Base-by-base conservation (phyloP, 2,329 filamentous ascomycete species). In the Penicillium sp. region DNA sequence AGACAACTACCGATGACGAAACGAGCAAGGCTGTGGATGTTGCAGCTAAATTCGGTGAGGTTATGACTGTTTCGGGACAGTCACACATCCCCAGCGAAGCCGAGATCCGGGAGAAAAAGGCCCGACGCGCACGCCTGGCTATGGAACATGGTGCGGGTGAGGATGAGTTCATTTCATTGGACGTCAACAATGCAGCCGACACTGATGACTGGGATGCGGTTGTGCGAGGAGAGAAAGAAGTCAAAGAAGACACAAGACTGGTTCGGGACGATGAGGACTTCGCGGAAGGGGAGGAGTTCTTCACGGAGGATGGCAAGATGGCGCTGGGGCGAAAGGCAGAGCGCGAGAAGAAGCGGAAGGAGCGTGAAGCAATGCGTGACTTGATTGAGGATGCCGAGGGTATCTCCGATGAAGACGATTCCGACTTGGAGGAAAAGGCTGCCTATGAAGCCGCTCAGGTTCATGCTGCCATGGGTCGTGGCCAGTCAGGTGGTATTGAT, bases 81-180 rank as follows among this genome's bases (percentile, higher is more conserved):
- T 71, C 75, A 32, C 65, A 78, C 6, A 91, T 97, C 60, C 86
- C 93, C 3, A 91, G 88, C 2, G 88, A 92, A 58, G 84, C 88
- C 2, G 90, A 97, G 68, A 96, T 97, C 48, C 83, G 83, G 29
- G 92, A 96, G 74, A 95, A 92, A 77, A 97, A 97, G 73, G 89
- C 91, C 57, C 85, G 94, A 2, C 84, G 93, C 16, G 88, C 88
- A n/a, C 86, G 93, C 1, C 73, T 95, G 12, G 92, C 91, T 0
- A 81, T 85, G 50, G 86, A 91, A 65, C 75, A 89, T 25, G 56
- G 55, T 9, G 90, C 91, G 0, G 81, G 84, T 40, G 86, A 91
- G 62, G 75, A 89, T 45, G 76, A 77, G 49, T 80, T 72, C 55
- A 78, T 79, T 31, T 68, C 75, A 6, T 65, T 79, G 0, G 67